A percentile compares a stretch with the other conserved stretches of the same genome.
Conservation (phyloP, 805 yeast genomes). For the Wickerhamomyces sydowiorum region DNA sequence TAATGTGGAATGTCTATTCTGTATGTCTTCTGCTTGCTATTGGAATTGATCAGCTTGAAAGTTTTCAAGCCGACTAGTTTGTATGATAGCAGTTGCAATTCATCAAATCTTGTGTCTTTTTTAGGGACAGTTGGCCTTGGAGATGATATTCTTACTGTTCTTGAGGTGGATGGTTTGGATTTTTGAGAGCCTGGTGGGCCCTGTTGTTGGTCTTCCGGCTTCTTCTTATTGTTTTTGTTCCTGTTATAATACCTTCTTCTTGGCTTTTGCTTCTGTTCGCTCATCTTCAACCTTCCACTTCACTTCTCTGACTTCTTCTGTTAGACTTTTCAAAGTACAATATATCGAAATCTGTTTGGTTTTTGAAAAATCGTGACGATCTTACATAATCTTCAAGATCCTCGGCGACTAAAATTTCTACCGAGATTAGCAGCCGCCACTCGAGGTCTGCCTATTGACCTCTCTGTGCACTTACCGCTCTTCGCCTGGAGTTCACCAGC, state of each 20-base stretch:
- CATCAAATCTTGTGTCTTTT: conserved; percentile 9
- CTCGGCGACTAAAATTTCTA: no score
- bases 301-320: no score
- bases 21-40: conserved; percentile 12
- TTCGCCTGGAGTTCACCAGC: no score
- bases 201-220: background rate
- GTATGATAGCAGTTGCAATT: conserved; percentile 9
- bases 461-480: no score
- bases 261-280: background rate
- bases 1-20: conserved; percentile 7
- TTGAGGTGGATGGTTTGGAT: background rate
- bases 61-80: background rate
- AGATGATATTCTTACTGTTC: background rate
- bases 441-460: no score
- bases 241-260: background rate
- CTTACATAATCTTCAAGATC: no score
- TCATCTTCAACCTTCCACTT: no score
- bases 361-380: no score
- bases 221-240: background rate
- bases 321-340: no score
- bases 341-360: no score
- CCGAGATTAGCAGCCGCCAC: no score
- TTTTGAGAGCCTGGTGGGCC: no score
- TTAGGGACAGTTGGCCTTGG: background rate
- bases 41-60: conserved; percentile 15